These are phyloP conservation scores for Butyriboletus loyo DNA, from an alignment of 768 basidiomycete species.

Conservation along the genomic window DNA sequence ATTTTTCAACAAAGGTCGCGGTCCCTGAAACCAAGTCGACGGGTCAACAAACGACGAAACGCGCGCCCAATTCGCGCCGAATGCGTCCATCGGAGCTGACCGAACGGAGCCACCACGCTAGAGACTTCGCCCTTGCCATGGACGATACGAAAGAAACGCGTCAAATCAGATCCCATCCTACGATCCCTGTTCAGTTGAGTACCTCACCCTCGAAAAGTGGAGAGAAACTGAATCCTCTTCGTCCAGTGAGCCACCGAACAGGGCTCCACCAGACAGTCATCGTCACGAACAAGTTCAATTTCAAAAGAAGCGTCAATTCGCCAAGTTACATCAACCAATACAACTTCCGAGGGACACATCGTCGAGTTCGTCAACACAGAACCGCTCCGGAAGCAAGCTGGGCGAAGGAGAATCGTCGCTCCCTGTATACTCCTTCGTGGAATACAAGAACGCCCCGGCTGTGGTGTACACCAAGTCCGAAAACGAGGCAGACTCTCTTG, in stretches of 20 bases:
- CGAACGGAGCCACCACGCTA: background rate
- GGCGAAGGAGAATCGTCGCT: constrained; percentile 10
- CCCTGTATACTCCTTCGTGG: constrained; percentile 39
- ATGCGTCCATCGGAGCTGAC: background rate
- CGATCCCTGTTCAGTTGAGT: constrained; percentile 13
- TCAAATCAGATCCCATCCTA: background rate
- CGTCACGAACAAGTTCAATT: background rate
- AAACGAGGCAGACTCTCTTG: constrained; percentile 41
- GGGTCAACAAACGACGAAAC: background rate
- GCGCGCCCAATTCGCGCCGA: background rate
- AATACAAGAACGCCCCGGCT: constrained; percentile 28
- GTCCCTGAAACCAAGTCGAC: background rate
- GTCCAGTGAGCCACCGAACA: constrained; percentile 1
- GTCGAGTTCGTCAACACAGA: constrained; percentile 4
- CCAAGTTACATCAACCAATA: background rate
- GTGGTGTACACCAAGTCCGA: constrained; percentile 41
- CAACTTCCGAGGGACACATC: background rate
- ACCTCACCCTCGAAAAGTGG: background rate
- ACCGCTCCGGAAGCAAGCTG: background rate
- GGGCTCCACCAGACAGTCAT: background rate
- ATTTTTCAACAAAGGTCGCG: constrained; percentile 10
- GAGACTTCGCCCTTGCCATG: background rate
- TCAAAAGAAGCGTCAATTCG: background rate
- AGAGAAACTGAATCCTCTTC: background rate
- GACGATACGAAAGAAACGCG: background rate